phyloP scores from a whole-genome alignment of 2,329 filamentous ascomycete genomes.

The Ophiostoma ulmi region DNA sequence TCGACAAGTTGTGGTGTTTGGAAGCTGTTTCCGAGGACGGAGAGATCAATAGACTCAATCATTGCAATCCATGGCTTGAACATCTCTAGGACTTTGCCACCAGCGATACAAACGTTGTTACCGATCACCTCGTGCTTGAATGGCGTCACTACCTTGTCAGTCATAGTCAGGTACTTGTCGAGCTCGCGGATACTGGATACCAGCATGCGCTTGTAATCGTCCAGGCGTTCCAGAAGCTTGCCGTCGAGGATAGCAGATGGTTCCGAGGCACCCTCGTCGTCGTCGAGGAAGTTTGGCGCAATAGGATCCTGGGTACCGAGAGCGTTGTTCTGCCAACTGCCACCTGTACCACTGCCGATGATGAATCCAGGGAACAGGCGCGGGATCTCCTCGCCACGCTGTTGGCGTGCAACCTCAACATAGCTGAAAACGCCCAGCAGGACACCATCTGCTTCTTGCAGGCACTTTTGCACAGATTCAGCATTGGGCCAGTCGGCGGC shows the following conservation, averaged over 20 bases:
- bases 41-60: slow-evolving; percentile 87
- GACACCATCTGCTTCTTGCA: slow-evolving; percentile 96
- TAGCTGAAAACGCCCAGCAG: slow-evolving; percentile 92
- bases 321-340: slow-evolving; percentile 78
- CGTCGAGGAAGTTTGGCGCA: slow-evolving; percentile 79
- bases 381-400: slow-evolving; percentile 86
- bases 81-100: slow-evolving; percentile 74
- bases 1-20: slow-evolving; percentile 82
- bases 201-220: slow-evolving; percentile 78
- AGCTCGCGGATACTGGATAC: slow-evolving; percentile 81
- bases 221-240: slow-evolving; percentile 72
- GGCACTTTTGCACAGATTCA: slow-evolving; percentile 89
- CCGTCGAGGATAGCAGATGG: slow-evolving; percentile 70
- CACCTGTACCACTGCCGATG: slow-evolving; percentile 74
- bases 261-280: slow-evolving; percentile 67
- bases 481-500: slow-evolving; percentile 92
- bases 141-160: slow-evolving; percentile 76
- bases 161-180: slow-evolving; percentile 72
- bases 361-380: slow-evolving; percentile 93
- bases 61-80: slow-evolving; percentile 87
- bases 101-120: slow-evolving; percentile 74
- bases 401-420: slow-evolving; percentile 89
- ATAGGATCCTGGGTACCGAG: slow-evolving; percentile 62
- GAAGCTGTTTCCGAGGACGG: slow-evolving; percentile 68
- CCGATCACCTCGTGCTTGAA: slow-evolving; percentile 73